Conservation (phyloP, 495 filamentous ascomycete genomes). For the Penicillium lividum region DNA sequence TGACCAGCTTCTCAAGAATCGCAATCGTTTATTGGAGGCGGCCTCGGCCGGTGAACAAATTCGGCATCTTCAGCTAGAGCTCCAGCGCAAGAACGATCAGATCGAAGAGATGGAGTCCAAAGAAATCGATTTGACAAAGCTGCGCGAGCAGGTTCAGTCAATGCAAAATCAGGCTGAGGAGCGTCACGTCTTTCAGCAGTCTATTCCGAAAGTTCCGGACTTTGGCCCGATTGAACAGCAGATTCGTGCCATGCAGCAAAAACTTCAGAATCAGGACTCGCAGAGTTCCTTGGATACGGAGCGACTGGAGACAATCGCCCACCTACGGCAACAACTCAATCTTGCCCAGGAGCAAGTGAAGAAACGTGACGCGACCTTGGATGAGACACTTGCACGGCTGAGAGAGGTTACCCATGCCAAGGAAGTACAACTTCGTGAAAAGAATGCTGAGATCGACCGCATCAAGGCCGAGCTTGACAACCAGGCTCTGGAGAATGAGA, state of each 20-base stretch:
- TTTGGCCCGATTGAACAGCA: slow-evolving; percentile 34
- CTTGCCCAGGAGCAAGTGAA: slow-evolving; percentile 40
- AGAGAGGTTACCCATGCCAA: slow-evolving; percentile 37
- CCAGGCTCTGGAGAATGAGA: slow-evolving; percentile 36
- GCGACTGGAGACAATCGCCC: slow-evolving; percentile 38
- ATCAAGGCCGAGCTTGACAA: slow-evolving; percentile 45
- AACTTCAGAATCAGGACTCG: slow-evolving; percentile 31
- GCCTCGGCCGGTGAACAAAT: slow-evolving; percentile 43
- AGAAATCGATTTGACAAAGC: slow-evolving; percentile 23
- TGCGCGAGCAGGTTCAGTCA: slow-evolving; percentile 37
- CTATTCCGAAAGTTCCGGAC: slow-evolving; percentile 21
- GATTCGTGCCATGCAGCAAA: slow-evolving; percentile 38
- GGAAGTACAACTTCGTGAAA: slow-evolving; percentile 41
- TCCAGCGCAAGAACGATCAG: slow-evolving; percentile 36
- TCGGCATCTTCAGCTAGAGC: slow-evolving; percentile 39
- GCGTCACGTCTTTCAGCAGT: slow-evolving; percentile 27
- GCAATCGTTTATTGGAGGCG: slow-evolving; percentile 36
- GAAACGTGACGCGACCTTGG: slow-evolving; percentile 39
- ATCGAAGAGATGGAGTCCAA: slow-evolving; percentile 34
- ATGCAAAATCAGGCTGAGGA: slow-evolving; percentile 36
- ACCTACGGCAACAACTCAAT: slow-evolving; percentile 43
- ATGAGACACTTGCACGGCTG: slow-evolving; percentile 40
- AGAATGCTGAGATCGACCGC: slow-evolving; percentile 40
- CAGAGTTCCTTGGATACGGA: slow-evolving; percentile 31
- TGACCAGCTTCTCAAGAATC: slow-evolving; percentile 40